phyloP scores from a whole-genome alignment of 139 green algal genomes.

The Chara braunii region DNA sequence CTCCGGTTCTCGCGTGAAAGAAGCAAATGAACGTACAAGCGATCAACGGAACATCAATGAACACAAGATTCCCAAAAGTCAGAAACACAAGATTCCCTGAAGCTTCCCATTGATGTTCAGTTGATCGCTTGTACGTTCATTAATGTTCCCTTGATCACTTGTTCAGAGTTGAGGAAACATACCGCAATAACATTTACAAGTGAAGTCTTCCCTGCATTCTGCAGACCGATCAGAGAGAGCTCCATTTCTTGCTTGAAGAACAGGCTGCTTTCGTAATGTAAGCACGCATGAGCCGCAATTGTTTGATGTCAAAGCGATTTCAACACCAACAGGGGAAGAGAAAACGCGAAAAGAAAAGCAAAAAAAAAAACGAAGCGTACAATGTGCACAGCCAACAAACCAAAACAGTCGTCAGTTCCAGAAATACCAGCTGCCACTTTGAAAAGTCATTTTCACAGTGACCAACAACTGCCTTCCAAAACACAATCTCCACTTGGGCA shows the following conservation, averaged over 20 bases:
- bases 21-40: no score
- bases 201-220: constrained; percentile 94
- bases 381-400: neutral
- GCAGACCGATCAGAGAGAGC: constrained; percentile 89
- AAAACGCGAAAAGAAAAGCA: neutral
- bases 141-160: no score
- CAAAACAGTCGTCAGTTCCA: neutral
- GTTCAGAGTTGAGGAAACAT: no score
- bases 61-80: no score
- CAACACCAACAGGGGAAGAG: neutral
- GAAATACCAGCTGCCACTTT: neutral
- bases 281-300: neutral
- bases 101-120: no score
- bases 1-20: no score
- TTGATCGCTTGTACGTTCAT: no score
- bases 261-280: constrained; percentile 53
- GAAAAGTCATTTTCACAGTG: no score
- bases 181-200: constrained; percentile 88
- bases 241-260: constrained; percentile 98
- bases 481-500: no score
- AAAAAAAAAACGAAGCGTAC: neutral
- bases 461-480: no score
- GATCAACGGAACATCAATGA: no score
- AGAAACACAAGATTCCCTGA: no score
- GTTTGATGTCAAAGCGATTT: neutral